Evolutionary conservation across 1,284 basidiomycete species (phyloP).

Genomic region (Psilocybe mexicana): DNA sequence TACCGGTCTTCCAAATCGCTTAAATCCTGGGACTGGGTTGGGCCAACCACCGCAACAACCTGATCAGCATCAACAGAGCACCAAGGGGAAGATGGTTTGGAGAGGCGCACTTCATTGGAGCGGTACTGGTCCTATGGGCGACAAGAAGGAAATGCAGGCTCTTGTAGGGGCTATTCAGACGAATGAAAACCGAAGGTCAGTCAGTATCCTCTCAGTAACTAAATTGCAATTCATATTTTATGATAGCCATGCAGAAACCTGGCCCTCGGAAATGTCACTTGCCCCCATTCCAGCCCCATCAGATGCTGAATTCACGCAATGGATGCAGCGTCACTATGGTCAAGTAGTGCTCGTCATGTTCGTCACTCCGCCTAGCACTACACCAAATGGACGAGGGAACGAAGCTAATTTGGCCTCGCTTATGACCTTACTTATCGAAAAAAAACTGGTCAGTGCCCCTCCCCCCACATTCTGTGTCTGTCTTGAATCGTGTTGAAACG

Average conservation of each 20-base stretch:
- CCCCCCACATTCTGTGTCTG: background rate
- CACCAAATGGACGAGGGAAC: constrained; percentile 34
- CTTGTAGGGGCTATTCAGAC: constrained; percentile 37
- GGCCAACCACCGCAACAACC: constrained; percentile 9
- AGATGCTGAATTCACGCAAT: constrained; percentile 42
- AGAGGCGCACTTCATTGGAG: constrained; percentile 52
- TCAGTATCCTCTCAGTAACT: background rate
- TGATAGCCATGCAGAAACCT: constrained; percentile 49
- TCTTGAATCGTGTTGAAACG: constrained; percentile 1
- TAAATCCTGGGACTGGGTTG: constrained; percentile 1
- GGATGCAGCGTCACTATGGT: constrained; percentile 45
- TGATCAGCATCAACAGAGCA: background rate
- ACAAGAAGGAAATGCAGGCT: constrained; percentile 44
- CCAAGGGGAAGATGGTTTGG: constrained; percentile 39
- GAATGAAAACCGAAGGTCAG: constrained; percentile 36
- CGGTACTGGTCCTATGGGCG: constrained; percentile 39
- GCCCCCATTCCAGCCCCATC: constrained; percentile 44
- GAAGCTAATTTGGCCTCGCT: constrained; percentile 42
- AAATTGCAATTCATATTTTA: background rate
- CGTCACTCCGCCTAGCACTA: constrained; percentile 23
- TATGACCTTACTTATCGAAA: constrained; percentile 40
- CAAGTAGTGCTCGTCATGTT: constrained; percentile 39
- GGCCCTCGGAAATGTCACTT: constrained; percentile 53
- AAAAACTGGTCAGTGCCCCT: constrained; percentile 42
- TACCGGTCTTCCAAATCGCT: background rate